These are phyloP conservation scores for Metschnikowia baotianmanensis DNA, from an alignment of 805 yeast species.

Conservation along the genomic window DNA sequence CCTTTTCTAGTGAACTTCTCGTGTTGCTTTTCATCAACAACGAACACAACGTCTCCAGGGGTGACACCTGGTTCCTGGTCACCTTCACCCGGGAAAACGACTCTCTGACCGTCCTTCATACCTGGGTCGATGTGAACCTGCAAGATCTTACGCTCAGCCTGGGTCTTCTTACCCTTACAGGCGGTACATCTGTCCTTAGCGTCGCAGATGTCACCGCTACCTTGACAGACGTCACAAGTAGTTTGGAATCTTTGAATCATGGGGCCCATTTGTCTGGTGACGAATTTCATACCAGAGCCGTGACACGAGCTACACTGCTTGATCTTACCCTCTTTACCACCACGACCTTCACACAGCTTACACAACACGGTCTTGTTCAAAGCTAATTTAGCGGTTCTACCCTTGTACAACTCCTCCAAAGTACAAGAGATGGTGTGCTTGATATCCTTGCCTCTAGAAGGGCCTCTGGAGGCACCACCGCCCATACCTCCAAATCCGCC, in stretches of 20 bases:
- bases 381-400: slow-evolving; percentile 91
- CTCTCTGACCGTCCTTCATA: slow-evolving; percentile 90
- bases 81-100: slow-evolving; percentile 92
- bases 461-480: slow-evolving; percentile 73
- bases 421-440: slow-evolving; percentile 83
- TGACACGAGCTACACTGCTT: slow-evolving; percentile 83
- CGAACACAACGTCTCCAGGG: slow-evolving; percentile 95
- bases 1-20: slow-evolving; percentile 81
- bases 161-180: slow-evolving; percentile 88
- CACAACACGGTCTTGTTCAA: slow-evolving; percentile 89
- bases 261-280: slow-evolving; percentile 98
- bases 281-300: slow-evolving; percentile 89
- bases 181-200: slow-evolving; percentile 83
- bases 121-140: slow-evolving; percentile 96
- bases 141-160: slow-evolving; percentile 83
- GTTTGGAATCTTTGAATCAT: slow-evolving; percentile 98
- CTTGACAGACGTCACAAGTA: slow-evolving; percentile 87
- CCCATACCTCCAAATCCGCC: slow-evolving; percentile 59
- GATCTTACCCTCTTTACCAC: slow-evolving; percentile 91
- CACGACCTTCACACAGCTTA: slow-evolving; percentile 86
- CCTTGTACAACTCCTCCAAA: slow-evolving; percentile 90
- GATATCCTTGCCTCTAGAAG: slow-evolving; percentile 86
- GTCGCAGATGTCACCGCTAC: slow-evolving; percentile 85
- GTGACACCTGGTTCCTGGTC: slow-evolving; percentile 94
- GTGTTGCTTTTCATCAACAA: slow-evolving; percentile 88